phyloP scores from a whole-genome alignment of 768 basidiomycete species.

The Tulasnella sp. region DNA sequence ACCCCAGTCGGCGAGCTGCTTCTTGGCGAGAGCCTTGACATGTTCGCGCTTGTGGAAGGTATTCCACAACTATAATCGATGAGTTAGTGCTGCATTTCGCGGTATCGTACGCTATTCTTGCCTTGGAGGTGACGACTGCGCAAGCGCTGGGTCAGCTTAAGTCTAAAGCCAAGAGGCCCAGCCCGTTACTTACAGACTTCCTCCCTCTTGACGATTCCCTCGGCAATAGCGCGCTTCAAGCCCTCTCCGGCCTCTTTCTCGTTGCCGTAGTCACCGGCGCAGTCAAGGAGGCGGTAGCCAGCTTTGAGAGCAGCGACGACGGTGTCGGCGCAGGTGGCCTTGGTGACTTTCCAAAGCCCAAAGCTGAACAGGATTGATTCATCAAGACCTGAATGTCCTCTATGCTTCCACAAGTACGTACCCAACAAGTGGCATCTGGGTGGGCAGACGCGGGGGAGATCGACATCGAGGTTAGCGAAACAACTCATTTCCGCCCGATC shows the following conservation, averaged over 20 bases:
- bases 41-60: constrained; percentile 74
- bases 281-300: constrained; percentile 81
- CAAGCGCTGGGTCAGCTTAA: neutral
- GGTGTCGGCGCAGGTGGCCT: constrained; percentile 37
- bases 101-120: constrained; percentile 22
- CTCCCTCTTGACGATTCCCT: constrained; percentile 79
- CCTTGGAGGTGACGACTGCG: constrained; percentile 79
- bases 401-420: neutral
- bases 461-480: neutral
- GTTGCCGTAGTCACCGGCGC: constrained; percentile 82
- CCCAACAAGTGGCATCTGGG: constrained; percentile 22
- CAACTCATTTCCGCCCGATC: neutral
- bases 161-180: neutral
- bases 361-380: neutral
- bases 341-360: constrained; percentile 30
- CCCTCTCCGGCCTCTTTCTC: constrained; percentile 81
- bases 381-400: neutral
- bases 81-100: neutral
- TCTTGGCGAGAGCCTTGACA: constrained; percentile 48
- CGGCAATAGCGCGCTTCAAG: constrained; percentile 63
- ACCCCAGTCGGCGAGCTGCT: constrained; percentile 74
- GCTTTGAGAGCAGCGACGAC: constrained; percentile 81
- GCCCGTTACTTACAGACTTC: constrained; percentile 58
- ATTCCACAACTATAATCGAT: constrained; percentile 62
- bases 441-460: neutral